Evolutionary conservation across 208 protist genomes (phyloP), one percentile per base, ranked within the genome.

Genomic region (Leishmania guyanensis): DNA sequence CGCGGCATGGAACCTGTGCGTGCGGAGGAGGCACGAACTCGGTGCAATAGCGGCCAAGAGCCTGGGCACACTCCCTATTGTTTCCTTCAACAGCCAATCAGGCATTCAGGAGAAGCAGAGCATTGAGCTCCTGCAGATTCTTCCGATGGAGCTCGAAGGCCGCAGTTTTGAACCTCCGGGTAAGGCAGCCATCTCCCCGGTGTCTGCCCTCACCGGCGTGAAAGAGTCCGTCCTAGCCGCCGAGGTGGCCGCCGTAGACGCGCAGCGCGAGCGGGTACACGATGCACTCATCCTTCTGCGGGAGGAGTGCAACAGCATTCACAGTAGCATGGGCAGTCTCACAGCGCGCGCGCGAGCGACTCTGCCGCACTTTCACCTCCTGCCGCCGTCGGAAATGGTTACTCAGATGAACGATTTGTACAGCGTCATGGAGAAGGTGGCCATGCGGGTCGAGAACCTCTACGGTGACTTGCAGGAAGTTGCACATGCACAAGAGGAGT

Each of bases 401-500:
- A 75, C 64, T 43, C 91, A 95, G 82, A 86, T 97, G 87, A 96
- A 96, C 80, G 91, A 96, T 75, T 87, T 97, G 39, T 97, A 96
- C 85, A 84, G 68, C 64, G 88, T 95, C 8, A 90, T 94, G 89
- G 93, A 97, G 74, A 88, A 91, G 80, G 88, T 97, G 50, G 94
- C 91, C 0, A 56, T 90, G 26, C 90, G 89, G 6, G 88, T 90
- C 16, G 86, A 94, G 70, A 89, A 92, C 39, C 76, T 95, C 14
- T 83, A 85, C 46, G 89, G 76, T 20, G 92, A 96, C 33, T 51
- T 97, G 78, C 84, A 86, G 70, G 78, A 85, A 20, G 83, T 94
- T 72, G 84, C 84, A 29, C 77, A 83, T 20, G 74, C 85, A 46
- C 91, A 94, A 48, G 89, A 95, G 74, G 94, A 97, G 66, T 66